These are phyloP conservation scores for Phytopythium chamaehyphon DNA, from an alignment of 352 stramenopile genomes.

Conservation along the genomic window DNA sequence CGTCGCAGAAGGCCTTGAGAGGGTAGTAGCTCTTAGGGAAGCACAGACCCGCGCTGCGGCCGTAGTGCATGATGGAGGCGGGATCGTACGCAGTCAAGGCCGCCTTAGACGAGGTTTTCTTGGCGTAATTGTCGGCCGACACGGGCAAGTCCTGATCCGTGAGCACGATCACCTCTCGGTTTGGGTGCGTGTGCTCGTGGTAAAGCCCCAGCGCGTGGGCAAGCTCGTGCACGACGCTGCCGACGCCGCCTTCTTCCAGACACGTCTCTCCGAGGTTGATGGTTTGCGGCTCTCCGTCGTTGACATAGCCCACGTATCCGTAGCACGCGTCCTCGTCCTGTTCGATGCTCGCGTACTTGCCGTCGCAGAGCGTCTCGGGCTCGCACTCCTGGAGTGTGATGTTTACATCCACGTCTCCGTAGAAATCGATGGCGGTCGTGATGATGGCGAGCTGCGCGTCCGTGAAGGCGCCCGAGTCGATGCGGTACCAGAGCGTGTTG, in stretches of 20 bases:
- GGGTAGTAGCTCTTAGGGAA: slow-evolving; percentile 65
- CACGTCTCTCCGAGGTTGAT: slow-evolving; percentile 69
- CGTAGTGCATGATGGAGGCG: slow-evolving; percentile 80
- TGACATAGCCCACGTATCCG: slow-evolving; percentile 67
- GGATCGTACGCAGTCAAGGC: slow-evolving; percentile 64
- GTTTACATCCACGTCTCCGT: slow-evolving; percentile 53
- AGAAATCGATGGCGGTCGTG: slow-evolving; percentile 45
- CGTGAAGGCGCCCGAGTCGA: slow-evolving; percentile 45
- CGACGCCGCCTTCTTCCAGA: slow-evolving; percentile 37
- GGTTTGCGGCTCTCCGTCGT: slow-evolving; percentile 55
- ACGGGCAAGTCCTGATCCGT: slow-evolving; percentile 57
- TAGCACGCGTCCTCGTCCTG: slow-evolving; percentile 71
- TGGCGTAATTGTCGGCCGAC: slow-evolving; percentile 65
- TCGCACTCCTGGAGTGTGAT: slow-evolving; percentile 67
- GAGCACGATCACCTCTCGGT: slow-evolving; percentile 65
- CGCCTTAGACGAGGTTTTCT: slow-evolving; percentile 33
- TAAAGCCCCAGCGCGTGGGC: slow-evolving; percentile 62
- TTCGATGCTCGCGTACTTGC: slow-evolving; percentile 70
- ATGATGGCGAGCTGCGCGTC: slow-evolving; percentile 43
- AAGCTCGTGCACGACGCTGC: slow-evolving; percentile 63
- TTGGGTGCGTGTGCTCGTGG: slow-evolving; percentile 68
- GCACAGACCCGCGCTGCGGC: slow-evolving; percentile 51
- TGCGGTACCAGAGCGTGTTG: slow-evolving; percentile 63
- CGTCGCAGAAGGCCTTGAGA: slow-evolving; percentile 60
- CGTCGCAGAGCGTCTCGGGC: slow-evolving; percentile 43